These are phyloP conservation scores for Malania oleifera DNA, from an alignment of 164 flowering plant species.

Conservation along the genomic window DNA sequence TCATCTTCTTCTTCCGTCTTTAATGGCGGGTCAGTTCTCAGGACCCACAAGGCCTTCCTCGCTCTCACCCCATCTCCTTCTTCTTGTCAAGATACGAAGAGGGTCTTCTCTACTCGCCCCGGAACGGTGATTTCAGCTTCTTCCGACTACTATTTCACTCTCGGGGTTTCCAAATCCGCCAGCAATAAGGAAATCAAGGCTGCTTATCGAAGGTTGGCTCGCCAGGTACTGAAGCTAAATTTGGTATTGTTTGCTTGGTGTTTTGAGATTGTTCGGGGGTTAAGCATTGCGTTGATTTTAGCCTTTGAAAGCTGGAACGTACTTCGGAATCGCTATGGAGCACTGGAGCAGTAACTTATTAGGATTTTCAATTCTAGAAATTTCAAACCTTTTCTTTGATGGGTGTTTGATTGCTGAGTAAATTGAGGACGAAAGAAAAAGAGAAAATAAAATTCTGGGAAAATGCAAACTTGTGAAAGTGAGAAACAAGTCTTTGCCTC, in stretches of 20 bases:
- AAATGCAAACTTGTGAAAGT: not conserved
- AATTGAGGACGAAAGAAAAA: not conserved
- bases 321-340: not conserved
- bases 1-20: not conserved
- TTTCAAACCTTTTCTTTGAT: too few relatives aligned
- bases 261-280: not conserved
- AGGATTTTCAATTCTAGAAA: too few relatives aligned
- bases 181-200: conserved; percentile 77
- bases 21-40: not conserved
- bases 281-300: not conserved
- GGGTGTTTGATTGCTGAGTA: not conserved
- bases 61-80: conserved; percentile 13
- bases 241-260: not conserved
- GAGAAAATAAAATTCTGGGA: not conserved
- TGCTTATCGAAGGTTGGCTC: conserved; percentile 84
- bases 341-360: too few relatives aligned
- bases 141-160: conserved; percentile 84
- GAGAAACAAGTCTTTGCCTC: too few relatives aligned
- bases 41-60: not conserved
- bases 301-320: not conserved
- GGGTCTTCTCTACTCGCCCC: conserved; percentile 16
- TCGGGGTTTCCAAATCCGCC: conserved; percentile 83
- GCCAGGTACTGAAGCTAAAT: conserved; percentile 55
- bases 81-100: conserved; percentile 13
- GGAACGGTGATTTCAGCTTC: conserved; percentile 40